Evolutionary conservation across 2,329 filamentous ascomycete species (phyloP).

Genomic region (Dendryphion nanum): DNA sequence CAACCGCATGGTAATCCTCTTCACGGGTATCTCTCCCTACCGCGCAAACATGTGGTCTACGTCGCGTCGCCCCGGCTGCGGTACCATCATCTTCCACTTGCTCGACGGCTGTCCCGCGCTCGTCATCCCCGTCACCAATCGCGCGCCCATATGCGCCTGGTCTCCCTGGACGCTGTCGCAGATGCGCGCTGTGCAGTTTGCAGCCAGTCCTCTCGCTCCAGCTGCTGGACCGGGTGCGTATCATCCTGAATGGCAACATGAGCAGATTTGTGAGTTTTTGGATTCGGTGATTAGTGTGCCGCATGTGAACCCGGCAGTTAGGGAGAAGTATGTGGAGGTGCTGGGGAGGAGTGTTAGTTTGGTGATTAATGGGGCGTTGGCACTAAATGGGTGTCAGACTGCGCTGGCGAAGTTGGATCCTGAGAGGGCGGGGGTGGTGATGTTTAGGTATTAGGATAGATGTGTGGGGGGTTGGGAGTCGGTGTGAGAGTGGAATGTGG

Average conservation of each 20-base stretch:
- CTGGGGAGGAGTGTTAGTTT: constrained; percentile 33
- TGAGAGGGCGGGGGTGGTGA: constrained; percentile 36
- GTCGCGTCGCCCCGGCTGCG: constrained; percentile 38
- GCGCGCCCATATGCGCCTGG: constrained; percentile 33
- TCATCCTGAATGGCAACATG: constrained; percentile 27
- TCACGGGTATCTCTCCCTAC: constrained; percentile 40
- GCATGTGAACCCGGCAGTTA: constrained; percentile 20
- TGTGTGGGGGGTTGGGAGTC: background rate
- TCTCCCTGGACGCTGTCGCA: constrained; percentile 34
- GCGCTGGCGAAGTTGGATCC: constrained; percentile 34
- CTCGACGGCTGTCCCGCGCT: constrained; percentile 37
- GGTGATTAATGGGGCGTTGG: constrained; percentile 39
- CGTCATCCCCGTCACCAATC: constrained; percentile 31
- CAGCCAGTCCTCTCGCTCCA: constrained; percentile 4
- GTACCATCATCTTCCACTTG: constrained; percentile 37
- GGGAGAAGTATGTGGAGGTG: constrained; percentile 32
- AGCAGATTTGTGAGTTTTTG: constrained; percentile 37
- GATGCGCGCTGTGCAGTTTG: constrained; percentile 18
- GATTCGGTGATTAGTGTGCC: constrained; percentile 25
- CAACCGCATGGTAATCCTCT: constrained; percentile 37
- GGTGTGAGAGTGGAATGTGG: too few relatives aligned
- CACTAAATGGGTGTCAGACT: constrained; percentile 22
- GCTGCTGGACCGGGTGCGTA: constrained; percentile 13
- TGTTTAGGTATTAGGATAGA: constrained; percentile 37
- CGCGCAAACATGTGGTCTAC: constrained; percentile 37